These are phyloP conservation scores for Gossypium anomalum DNA, from an alignment of 345 rosid species.

Conservation along the genomic window DNA sequence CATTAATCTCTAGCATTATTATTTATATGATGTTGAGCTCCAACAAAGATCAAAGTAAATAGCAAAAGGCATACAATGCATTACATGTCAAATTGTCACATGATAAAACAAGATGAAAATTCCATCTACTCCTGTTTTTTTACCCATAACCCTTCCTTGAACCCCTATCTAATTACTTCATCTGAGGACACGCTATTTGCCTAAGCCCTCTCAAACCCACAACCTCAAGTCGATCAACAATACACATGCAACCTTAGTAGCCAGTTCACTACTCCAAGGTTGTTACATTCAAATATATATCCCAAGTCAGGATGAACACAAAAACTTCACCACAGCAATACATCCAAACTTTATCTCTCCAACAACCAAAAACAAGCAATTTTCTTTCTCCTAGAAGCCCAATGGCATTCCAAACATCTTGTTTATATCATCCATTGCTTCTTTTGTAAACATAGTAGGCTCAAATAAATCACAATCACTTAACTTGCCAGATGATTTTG, in stretches of 20 bases:
- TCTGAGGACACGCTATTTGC: neutral
- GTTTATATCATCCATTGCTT: slow-evolving; percentile 82
- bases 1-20: neutral
- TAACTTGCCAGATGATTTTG: slow-evolving; percentile 29
- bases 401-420: slow-evolving; percentile 79
- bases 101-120: neutral
- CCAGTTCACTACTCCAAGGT: neutral
- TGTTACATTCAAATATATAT: neutral
- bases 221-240: neutral
- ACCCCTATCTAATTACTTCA: neutral
- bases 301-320: neutral
- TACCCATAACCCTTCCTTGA: neutral
- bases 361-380: neutral
- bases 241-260: neutral
- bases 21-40: neutral
- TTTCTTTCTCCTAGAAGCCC: slow-evolving; percentile 46
- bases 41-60: neutral
- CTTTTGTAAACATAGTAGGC: slow-evolving; percentile 78
- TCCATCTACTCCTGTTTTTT: neutral
- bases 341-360: neutral
- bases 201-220: neutral
- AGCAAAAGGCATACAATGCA: neutral
- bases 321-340: slow-evolving; percentile 5
- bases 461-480: slow-evolving; percentile 56
- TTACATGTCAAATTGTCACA: slow-evolving; percentile 4